These are phyloP conservation scores for Meredithiella fracta DNA, from an alignment of 2,329 filamentous ascomycete species.

Conservation along the genomic window DNA sequence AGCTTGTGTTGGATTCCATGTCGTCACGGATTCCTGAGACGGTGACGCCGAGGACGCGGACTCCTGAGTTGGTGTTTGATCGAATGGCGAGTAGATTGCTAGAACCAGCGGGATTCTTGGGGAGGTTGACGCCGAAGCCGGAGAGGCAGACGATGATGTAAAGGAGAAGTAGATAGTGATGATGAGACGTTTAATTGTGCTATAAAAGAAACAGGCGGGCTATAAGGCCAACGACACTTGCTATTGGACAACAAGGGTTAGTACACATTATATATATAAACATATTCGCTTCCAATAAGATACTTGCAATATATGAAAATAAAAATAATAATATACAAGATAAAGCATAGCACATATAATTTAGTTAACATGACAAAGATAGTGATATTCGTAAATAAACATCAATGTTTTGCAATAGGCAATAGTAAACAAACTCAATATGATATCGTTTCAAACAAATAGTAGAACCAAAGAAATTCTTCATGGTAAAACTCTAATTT, in stretches of 20 bases:
- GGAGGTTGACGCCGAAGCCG: slow-evolving; percentile 32
- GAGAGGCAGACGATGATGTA: slow-evolving; percentile 24
- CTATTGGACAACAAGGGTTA: slow-evolving; percentile 2
- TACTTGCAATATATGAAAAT: background rate
- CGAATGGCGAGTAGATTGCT: slow-evolving; percentile 43
- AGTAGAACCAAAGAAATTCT: too few relatives aligned
- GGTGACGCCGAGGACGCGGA: slow-evolving; percentile 37
- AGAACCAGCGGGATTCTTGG: slow-evolving; percentile 27
- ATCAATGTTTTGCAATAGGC: background rate
- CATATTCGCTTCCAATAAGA: background rate
- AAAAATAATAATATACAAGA: too few relatives aligned
- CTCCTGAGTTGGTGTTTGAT: slow-evolving; percentile 45
- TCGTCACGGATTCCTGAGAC: slow-evolving; percentile 13
- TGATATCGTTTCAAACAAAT: slow-evolving; percentile 12
- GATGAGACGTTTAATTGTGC: background rate
- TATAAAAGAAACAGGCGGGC: background rate
- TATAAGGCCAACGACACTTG: background rate
- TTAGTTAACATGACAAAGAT: background rate
- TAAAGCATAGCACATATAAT: too few relatives aligned
- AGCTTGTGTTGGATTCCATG: slow-evolving; percentile 11
- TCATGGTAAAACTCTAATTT: too few relatives aligned
- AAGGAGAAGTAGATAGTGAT: background rate
- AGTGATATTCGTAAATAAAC: background rate
- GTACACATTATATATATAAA: slow-evolving; percentile 4
- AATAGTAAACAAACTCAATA: slow-evolving; percentile 9